These are phyloP conservation scores for Dipteronia sinensis DNA, from an alignment of 345 rosid species.

Conservation along the genomic window DNA sequence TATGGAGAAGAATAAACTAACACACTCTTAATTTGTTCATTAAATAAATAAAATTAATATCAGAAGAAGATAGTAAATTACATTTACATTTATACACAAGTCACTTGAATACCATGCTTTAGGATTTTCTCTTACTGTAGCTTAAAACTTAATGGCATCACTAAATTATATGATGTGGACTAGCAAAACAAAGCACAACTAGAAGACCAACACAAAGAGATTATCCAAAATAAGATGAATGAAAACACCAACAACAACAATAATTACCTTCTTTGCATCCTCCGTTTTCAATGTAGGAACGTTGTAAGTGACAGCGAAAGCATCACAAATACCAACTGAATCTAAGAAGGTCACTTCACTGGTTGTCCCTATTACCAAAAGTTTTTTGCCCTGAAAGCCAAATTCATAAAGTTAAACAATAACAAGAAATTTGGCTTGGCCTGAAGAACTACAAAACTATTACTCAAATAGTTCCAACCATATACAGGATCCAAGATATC, in stretches of 20 bases:
- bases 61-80: background rate
- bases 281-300: slow-evolving; percentile 70
- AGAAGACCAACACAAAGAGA: background rate
- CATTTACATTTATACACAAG: background rate
- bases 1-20: too few relatives aligned
- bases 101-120: background rate
- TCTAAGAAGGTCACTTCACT: slow-evolving; percentile 85
- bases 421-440: background rate
- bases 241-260: background rate
- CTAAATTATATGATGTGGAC: background rate
- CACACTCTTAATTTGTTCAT: too few relatives aligned
- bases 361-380: slow-evolving; percentile 90
- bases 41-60: background rate
- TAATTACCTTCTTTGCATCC: slow-evolving; percentile 81
- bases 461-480: background rate
- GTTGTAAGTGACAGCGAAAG: slow-evolving; percentile 74
- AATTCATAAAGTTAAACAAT: background rate
- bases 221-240: background rate
- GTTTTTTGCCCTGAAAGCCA: slow-evolving; percentile 75
- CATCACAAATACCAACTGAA: slow-evolving; percentile 67
- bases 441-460: background rate
- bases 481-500: background rate
- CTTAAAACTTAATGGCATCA: background rate
- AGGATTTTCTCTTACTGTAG: background rate
- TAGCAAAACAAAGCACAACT: background rate